Evolutionary conservation across 495 filamentous ascomycete genomes (phyloP).

Genomic region (Aspergillus steynii): DNA sequence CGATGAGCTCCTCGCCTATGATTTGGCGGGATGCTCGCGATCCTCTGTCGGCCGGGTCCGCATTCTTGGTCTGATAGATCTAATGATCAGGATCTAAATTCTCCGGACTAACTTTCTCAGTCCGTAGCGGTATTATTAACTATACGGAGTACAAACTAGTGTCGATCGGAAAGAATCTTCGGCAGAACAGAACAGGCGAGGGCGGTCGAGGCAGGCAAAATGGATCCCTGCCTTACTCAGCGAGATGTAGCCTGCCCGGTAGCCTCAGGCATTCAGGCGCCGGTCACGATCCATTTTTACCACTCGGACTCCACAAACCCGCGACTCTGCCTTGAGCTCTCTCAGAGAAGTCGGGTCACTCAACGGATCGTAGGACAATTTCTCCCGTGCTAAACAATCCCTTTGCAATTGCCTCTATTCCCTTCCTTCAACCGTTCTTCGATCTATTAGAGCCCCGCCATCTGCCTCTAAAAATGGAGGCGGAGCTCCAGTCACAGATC

Average conservation of each 20-base stretch:
- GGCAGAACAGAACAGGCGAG: neutral
- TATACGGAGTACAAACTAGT: too few species aligned
- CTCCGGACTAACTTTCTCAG: neutral
- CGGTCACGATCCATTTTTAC: neutral
- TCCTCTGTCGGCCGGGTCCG: too few species aligned
- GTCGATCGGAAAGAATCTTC: too few species aligned
- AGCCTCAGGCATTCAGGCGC: neutral
- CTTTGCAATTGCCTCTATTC: neutral
- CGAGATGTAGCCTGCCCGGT: neutral
- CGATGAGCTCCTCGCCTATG: too few species aligned
- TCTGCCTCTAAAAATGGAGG: slow-evolving; percentile 65
- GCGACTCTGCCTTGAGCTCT: neutral
- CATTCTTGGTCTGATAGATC: neutral
- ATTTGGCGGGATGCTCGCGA: too few species aligned
- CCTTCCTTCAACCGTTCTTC: neutral
- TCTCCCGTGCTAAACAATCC: neutral
- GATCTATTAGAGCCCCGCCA: neutral
- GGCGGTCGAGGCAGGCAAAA: neutral
- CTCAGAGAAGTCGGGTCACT: too few species aligned
- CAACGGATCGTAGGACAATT: neutral
- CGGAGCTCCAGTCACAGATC: slow-evolving; percentile 82
- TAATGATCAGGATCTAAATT: neutral
- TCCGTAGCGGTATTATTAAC: too few species aligned
- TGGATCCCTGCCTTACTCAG: neutral
- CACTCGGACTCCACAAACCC: neutral